Conservation (phyloP, 805 yeast species). For the Nakazawaea wickerhamii region DNA sequence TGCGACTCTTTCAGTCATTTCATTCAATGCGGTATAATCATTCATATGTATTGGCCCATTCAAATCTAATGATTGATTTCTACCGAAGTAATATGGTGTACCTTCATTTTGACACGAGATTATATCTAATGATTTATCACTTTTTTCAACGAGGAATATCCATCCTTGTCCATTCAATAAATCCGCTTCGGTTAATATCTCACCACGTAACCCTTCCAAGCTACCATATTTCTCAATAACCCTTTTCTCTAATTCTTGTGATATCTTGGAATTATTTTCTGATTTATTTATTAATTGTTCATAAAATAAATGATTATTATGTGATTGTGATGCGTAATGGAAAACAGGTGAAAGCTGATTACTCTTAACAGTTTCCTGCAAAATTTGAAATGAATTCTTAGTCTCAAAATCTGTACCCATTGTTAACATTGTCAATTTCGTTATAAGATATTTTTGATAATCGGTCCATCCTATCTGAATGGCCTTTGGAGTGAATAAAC, state of each 20-base stretch:
- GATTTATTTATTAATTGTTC: slow-evolving; percentile 42
- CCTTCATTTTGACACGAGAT: slow-evolving; percentile 66
- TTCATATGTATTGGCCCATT: slow-evolving; percentile 62
- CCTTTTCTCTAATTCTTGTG: slow-evolving; percentile 22
- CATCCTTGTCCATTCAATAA: slow-evolving; percentile 64
- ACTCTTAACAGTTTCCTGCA: slow-evolving; percentile 60
- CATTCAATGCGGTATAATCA: slow-evolving; percentile 41
- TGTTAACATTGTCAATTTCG: slow-evolving; percentile 57
- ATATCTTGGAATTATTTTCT: slow-evolving; percentile 8
- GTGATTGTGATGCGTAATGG: slow-evolving; percentile 86
- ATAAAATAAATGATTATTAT: slow-evolving; percentile 87
- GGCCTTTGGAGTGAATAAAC: slow-evolving; percentile 60
- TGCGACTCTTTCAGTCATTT: slow-evolving; percentile 36
- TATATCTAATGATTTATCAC: slow-evolving; percentile 52
- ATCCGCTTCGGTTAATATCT: slow-evolving; percentile 46
- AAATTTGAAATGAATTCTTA: slow-evolving; percentile 66
- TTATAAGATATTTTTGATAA: slow-evolving; percentile 62
- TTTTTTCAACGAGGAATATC: slow-evolving; percentile 64
- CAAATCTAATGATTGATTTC: slow-evolving; percentile 69
- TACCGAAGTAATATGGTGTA: slow-evolving; percentile 65
- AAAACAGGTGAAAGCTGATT: slow-evolving; percentile 64
- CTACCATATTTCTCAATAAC: slow-evolving; percentile 35
- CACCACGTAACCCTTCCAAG: slow-evolving; percentile 46
- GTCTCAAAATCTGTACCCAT: slow-evolving; percentile 78
- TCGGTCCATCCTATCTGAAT: slow-evolving; percentile 75